phyloP scores from a whole-genome alignment of 2,329 filamentous ascomycete genomes.

The Botrytis porri region DNA sequence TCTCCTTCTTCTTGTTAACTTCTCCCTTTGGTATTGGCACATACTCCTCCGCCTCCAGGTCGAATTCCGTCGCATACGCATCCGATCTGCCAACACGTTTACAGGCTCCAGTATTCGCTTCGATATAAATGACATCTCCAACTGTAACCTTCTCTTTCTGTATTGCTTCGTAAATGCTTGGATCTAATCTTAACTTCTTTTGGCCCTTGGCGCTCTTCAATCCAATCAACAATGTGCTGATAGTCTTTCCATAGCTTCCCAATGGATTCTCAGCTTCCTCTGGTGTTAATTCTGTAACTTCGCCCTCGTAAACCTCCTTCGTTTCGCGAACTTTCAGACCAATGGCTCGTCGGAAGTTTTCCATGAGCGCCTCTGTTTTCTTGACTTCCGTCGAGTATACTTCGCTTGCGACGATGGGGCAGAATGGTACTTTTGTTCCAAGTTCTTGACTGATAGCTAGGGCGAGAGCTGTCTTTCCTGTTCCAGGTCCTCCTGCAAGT shows the following conservation, averaged over 20 bases:
- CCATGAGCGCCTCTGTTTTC: constrained; percentile 99
- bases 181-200: constrained; percentile 95
- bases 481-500: constrained; percentile 90
- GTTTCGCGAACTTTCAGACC: constrained; percentile 96
- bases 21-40: constrained; percentile 98
- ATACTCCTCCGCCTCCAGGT: constrained; percentile 97
- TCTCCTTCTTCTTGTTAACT: constrained; percentile 99
- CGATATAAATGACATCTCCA: constrained; percentile 98
- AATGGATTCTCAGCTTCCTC: constrained; percentile 98
- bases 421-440: constrained; percentile 97
- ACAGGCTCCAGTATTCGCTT: constrained; percentile 97
- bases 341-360: constrained; percentile 97
- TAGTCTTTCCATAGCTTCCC: constrained; percentile 95
- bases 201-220: constrained; percentile 94
- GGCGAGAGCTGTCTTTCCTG: constrained; percentile 94
- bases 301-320: constrained; percentile 98
- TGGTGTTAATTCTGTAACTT: constrained; percentile 94
- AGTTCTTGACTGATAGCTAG: constrained; percentile 95
- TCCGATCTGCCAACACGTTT: constrained; percentile 95
- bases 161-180: constrained; percentile 98
- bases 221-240: constrained; percentile 90
- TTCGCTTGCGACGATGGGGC: constrained; percentile 96
- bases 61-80: constrained; percentile 97
- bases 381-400: constrained; percentile 98
- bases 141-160: constrained; percentile 96